Evolutionary conservation across 495 filamentous ascomycete species (phyloP).

Genomic region (Aspergillus wentii): DNA sequence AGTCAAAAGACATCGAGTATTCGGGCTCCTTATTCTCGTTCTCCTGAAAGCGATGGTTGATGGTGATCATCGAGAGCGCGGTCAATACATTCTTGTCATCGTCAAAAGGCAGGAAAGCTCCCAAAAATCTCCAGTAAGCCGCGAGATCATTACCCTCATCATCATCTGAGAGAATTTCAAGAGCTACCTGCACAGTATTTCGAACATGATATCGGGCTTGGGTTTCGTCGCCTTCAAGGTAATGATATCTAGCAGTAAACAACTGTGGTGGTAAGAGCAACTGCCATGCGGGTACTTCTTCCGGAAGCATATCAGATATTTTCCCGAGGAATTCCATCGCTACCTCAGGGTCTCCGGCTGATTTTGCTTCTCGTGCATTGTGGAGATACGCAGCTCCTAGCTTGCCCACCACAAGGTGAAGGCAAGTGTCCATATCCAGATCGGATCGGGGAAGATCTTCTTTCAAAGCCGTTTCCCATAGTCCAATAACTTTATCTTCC

Average conservation of each 20-base stretch:
- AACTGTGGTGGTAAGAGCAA: conserved; percentile 3
- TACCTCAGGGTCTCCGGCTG: not conserved
- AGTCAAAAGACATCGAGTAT: not conserved
- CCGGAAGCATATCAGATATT: not conserved
- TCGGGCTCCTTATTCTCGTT: not conserved
- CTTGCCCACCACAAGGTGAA: not conserved
- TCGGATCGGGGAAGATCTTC: not conserved
- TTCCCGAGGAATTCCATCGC: not conserved
- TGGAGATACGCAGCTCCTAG: conserved; percentile 1
- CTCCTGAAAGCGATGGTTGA: not conserved
- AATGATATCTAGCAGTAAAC: conserved; percentile 4
- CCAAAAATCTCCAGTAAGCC: conserved; percentile 6
- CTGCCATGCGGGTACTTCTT: conserved; percentile 4
- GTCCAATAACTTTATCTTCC: not conserved
- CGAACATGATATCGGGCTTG: conserved; percentile 1
- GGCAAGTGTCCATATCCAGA: not conserved
- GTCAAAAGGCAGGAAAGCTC: conserved; percentile 2
- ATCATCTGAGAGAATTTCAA: conserved; percentile 8
- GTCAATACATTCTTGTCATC: conserved; percentile 5
- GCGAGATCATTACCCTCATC: conserved; percentile 7
- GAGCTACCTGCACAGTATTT: conserved; percentile 5
- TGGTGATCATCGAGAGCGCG: conserved; percentile 5
- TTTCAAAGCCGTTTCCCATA: not conserved
- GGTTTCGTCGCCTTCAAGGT: not conserved
- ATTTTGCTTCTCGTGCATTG: not conserved